A percentile compares a stretch with the other conserved stretches of the same genome.
Conservation (phyloP, 257 asterid genomes). For the Scutellaria baicalensis region DNA sequence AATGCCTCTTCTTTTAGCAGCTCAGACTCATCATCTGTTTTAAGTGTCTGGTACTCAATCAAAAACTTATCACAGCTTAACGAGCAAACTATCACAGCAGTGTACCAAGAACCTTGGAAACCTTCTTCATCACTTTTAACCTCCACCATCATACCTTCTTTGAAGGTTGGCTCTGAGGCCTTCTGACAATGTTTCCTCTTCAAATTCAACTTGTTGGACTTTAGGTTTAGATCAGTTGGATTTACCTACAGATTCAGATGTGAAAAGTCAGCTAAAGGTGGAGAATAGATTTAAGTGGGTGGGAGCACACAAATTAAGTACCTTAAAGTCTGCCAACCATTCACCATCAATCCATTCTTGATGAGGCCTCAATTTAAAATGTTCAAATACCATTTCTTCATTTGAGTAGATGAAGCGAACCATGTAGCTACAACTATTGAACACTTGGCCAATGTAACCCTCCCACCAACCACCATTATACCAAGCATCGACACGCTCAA, state of each 20-base stretch:
- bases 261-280: not conserved
- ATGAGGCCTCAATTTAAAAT: slow-evolving; percentile 40
- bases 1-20: slow-evolving; percentile 32
- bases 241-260: slow-evolving; percentile 26
- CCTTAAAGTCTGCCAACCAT: slow-evolving; percentile 39
- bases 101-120: slow-evolving; percentile 60
- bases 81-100: slow-evolving; percentile 35
- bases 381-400: slow-evolving; percentile 30
- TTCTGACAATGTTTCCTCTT: slow-evolving; percentile 26
- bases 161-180: slow-evolving; percentile 22
- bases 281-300: not conserved
- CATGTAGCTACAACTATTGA: slow-evolving; percentile 20
- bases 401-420: slow-evolving; percentile 23
- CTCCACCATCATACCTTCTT: slow-evolving; percentile 52
- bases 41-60: slow-evolving; percentile 58
- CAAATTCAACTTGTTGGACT: slow-evolving; percentile 17
- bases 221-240: slow-evolving; percentile 11
- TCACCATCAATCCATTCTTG: slow-evolving; percentile 45
- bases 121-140: slow-evolving; percentile 63
- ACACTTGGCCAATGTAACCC: slow-evolving; percentile 30
- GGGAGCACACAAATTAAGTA: slow-evolving; percentile 5
- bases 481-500: slow-evolving; percentile 50
- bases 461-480: slow-evolving; percentile 52
- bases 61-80: slow-evolving; percentile 18
- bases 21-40: slow-evolving; percentile 37